Evolutionary conservation across 805 yeast genomes (phyloP).

Genomic region (Saturnispora bothae): DNA sequence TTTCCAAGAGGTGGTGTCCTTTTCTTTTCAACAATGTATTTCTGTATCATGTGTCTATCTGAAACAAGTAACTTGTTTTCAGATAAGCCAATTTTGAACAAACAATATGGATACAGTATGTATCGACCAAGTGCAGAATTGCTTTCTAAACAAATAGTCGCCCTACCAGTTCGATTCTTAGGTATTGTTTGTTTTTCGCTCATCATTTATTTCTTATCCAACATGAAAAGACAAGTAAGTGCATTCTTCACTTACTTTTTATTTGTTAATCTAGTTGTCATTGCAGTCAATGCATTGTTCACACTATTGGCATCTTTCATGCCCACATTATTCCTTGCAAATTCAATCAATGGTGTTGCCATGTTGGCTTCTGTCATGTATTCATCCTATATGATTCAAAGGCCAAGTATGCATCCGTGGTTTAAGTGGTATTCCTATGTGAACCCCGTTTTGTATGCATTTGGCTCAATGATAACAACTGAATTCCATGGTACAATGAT

Average conservation of each 20-base stretch:
- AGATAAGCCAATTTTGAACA: conserved; percentile 52
- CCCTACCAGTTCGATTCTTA: conserved; percentile 45
- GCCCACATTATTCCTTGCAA: conserved; percentile 44
- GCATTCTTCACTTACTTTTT: conserved; percentile 41
- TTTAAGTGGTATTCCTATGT: conserved; percentile 45
- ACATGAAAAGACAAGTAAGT: conserved; percentile 42
- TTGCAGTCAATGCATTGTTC: conserved; percentile 42
- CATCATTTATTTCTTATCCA: conserved; percentile 42
- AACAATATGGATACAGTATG: conserved; percentile 53
- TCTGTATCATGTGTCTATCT: conserved; percentile 50
- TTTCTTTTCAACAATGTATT: conserved; percentile 50
- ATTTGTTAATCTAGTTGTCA: conserved; percentile 30
- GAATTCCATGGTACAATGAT: conserved; percentile 47
- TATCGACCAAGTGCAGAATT: conserved; percentile 59
- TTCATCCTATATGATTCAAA: conserved; percentile 58
- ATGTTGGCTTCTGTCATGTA: conserved; percentile 43
- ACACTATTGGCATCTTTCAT: conserved; percentile 41
- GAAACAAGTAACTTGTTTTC: conserved; percentile 51
- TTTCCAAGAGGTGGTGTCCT: conserved; percentile 55
- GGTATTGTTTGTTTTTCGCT: conserved; percentile 39
- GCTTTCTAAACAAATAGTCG: conserved; percentile 44
- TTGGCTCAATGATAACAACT: conserved; percentile 44
- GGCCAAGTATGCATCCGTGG: conserved; percentile 52
- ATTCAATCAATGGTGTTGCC: conserved; percentile 46
- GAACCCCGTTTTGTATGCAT: conserved; percentile 39